Conservation (phyloP, 257 asterid species). For the Linaria vulgaris region DNA sequence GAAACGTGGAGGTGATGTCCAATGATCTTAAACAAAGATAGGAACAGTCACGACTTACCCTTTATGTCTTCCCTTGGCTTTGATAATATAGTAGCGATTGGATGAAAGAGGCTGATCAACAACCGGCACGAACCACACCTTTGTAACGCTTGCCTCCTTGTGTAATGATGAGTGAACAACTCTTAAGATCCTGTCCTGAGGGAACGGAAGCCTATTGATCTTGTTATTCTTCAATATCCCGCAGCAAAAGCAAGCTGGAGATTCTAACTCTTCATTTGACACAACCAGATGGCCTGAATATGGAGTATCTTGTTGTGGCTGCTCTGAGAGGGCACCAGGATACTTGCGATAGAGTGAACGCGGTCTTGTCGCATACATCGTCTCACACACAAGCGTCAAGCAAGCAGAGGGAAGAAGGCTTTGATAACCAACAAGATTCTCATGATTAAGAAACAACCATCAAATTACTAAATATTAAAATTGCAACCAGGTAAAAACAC, state of each 20-base stretch:
- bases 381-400: background rate
- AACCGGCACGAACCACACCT: constrained; percentile 83
- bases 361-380: constrained; percentile 59
- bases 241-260: constrained; percentile 53
- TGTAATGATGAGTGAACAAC: constrained; percentile 59
- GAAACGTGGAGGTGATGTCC: background rate
- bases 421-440: background rate
- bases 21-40: background rate
- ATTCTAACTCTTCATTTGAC: constrained; percentile 62
- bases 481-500: background rate
- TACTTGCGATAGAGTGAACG: constrained; percentile 59
- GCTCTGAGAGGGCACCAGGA: constrained; percentile 44
- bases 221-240: constrained; percentile 50
- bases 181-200: constrained; percentile 74
- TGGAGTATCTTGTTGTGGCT: constrained; percentile 44
- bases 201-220: constrained; percentile 65
- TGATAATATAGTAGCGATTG: constrained; percentile 62
- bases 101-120: constrained; percentile 64
- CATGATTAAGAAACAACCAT: background rate
- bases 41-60: constrained; percentile 49
- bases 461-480: background rate
- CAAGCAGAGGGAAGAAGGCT: background rate
- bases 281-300: constrained; percentile 51
- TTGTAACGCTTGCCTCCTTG: constrained; percentile 43
- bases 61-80: constrained; percentile 64